phyloP scores from a whole-genome alignment of 176 grass and related monocot genomes.

The Oryza officinalis region DNA sequence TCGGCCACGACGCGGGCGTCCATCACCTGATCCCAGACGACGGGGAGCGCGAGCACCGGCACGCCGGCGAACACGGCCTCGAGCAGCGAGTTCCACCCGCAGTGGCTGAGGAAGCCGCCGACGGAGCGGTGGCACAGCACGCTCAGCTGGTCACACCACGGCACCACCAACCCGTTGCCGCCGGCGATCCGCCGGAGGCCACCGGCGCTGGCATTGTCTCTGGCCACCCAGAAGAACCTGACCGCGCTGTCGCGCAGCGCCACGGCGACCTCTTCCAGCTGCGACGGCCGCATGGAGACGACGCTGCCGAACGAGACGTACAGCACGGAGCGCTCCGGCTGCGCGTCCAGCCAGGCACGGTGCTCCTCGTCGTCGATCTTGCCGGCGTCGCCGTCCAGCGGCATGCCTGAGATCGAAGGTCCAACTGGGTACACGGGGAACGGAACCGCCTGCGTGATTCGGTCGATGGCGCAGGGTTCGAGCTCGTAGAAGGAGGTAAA shows the following conservation, averaged over 20 bases:
- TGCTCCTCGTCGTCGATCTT: background rate
- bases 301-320: slow-evolving; percentile 80
- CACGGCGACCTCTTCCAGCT: slow-evolving; percentile 57
- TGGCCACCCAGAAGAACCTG: slow-evolving; percentile 59
- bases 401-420: slow-evolving; percentile 41
- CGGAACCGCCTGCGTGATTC: slow-evolving; percentile 12
- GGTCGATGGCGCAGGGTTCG: slow-evolving; percentile 36
- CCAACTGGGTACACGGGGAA: slow-evolving; percentile 51
- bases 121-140: slow-evolving; percentile 62
- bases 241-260: slow-evolving; percentile 38
- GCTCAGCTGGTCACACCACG: slow-evolving; percentile 69
- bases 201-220: slow-evolving; percentile 18
- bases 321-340: slow-evolving; percentile 48
- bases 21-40: slow-evolving; percentile 62
- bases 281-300: slow-evolving; percentile 30
- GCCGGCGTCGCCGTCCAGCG: background rate
- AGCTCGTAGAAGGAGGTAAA: slow-evolving; percentile 68
- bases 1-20: slow-evolving; percentile 51
- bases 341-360: slow-evolving; percentile 50
- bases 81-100: slow-evolving; percentile 77
- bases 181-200: background rate
- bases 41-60: slow-evolving; percentile 52
- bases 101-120: slow-evolving; percentile 75
- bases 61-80: slow-evolving; percentile 54
- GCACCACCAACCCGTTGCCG: slow-evolving; percentile 50